Conservation (phyloP, 306 rosid genomes). For the Quercus ilex region DNA sequence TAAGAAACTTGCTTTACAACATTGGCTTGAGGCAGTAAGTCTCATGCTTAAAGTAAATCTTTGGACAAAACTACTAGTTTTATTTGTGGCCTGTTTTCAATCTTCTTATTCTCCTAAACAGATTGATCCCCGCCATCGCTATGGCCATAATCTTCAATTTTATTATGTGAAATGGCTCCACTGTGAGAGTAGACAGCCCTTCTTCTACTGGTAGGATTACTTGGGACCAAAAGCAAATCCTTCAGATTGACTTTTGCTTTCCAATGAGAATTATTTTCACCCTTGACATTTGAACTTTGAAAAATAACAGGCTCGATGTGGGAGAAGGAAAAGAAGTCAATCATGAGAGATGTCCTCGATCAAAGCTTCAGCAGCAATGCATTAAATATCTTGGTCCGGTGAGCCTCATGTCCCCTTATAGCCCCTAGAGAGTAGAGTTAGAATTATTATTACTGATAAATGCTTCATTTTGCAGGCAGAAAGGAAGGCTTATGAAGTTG, state of each 20-base stretch:
- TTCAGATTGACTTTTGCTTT: not conserved
- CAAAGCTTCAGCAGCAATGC: conserved; percentile 76
- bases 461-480: conserved; percentile 50
- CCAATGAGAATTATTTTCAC: conserved; percentile 3
- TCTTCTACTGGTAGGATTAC: conserved; percentile 73
- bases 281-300: conserved; percentile 7
- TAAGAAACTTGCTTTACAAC: conserved; percentile 84
- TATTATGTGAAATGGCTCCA: conserved; percentile 79
- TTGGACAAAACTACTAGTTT: conserved; percentile 4
- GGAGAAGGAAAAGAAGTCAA: conserved; percentile 72
- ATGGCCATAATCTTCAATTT: conserved; percentile 89
- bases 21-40: conserved; percentile 96
- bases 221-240: not conserved
- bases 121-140: conserved; percentile 98
- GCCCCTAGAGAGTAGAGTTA: not conserved
- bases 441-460: not conserved
- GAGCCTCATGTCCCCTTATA: conserved; percentile 28
- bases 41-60: not conserved
- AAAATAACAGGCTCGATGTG: conserved; percentile 69
- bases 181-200: conserved; percentile 72
- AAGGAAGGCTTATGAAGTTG: conserved; percentile 56
- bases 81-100: conserved; percentile 10
- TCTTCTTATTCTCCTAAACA: conserved; percentile 26
- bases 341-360: conserved; percentile 56
- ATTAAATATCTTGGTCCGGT: conserved; percentile 92